A percentile compares a stretch with the other conserved stretches of the same genome.
Conservation (phyloP, 177 flowering plant genomes). For the Vitis hybrid region DNA sequence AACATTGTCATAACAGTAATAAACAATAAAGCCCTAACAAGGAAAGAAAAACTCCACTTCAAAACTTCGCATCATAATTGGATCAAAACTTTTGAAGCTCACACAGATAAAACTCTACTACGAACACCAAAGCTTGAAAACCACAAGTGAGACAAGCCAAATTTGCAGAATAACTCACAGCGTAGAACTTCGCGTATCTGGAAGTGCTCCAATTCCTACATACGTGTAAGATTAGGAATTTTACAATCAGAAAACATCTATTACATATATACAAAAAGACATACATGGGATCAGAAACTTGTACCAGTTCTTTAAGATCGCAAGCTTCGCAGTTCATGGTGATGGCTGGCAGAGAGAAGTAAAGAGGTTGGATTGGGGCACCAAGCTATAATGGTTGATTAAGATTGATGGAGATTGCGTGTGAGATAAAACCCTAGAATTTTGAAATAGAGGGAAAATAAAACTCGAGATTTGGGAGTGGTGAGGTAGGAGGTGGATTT, state of each 20-base stretch:
- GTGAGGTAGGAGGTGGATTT: too few relatives aligned
- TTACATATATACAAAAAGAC: not conserved
- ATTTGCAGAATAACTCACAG: conserved; percentile 52
- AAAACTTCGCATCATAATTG: too few relatives aligned
- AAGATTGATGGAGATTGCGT: too few relatives aligned
- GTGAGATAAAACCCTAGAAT: too few relatives aligned
- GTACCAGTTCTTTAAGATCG: conserved; percentile 88
- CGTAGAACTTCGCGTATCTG: conserved; percentile 95
- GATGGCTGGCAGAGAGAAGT: not conserved
- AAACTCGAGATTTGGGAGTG: not conserved
- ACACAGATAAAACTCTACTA: too few relatives aligned
- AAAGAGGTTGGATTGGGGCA: too few relatives aligned
- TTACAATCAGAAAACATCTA: not conserved
- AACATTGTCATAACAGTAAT: too few relatives aligned
- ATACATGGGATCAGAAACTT: too few relatives aligned
- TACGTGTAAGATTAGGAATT: not conserved
- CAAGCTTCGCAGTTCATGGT: conserved; percentile 92
- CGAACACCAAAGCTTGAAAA: not conserved
- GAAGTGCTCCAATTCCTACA: conserved; percentile 87
- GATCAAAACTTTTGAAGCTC: too few relatives aligned
- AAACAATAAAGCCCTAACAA: too few relatives aligned
- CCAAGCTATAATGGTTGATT: too few relatives aligned
- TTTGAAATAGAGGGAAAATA: not conserved
- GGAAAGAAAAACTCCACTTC: too few relatives aligned
- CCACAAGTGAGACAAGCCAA: not conserved